Conservation (phyloP, 2,329 filamentous ascomycete species). For the Claviceps sp. region DNA sequence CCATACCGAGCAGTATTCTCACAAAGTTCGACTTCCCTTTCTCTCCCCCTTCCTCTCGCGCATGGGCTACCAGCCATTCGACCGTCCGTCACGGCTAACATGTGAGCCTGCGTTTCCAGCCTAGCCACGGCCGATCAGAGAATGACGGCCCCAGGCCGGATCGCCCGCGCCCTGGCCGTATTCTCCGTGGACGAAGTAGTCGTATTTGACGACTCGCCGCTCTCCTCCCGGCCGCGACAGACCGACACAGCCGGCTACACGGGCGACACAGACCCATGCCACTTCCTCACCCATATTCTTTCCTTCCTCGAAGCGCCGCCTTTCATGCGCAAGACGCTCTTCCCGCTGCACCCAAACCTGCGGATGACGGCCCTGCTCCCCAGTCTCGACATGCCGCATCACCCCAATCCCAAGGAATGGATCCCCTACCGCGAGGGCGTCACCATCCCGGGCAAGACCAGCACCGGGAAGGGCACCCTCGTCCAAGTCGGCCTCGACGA, state of each 20-base stretch:
- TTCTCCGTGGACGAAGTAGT: conserved; percentile 78
- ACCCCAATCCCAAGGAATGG: conserved; percentile 64
- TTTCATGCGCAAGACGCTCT: conserved; percentile 62
- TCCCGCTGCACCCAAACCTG: conserved; percentile 68
- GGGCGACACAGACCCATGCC: conserved; percentile 59
- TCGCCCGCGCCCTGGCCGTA: conserved; percentile 69
- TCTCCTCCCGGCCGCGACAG: conserved; percentile 28
- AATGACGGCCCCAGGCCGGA: conserved; percentile 56
- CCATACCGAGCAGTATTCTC: conserved; percentile 65
- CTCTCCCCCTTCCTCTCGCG: background rate
- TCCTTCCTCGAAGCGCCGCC: conserved; percentile 76
- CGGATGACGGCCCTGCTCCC: conserved; percentile 59
- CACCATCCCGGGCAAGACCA: conserved; percentile 35
- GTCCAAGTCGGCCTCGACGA: conserved; percentile 45
- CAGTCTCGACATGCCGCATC: conserved; percentile 74
- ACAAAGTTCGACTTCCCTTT: conserved; percentile 41
- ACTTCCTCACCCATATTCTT: conserved; percentile 68
- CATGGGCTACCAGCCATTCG: background rate
- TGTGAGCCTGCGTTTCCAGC: conserved; percentile 25
- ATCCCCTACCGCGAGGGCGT: conserved; percentile 70
- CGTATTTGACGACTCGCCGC: conserved; percentile 59
- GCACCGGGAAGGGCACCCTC: conserved; percentile 32
- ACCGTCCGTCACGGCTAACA: background rate
- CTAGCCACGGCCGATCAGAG: conserved; percentile 62
- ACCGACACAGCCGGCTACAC: conserved; percentile 45